A percentile compares a stretch with the other conserved stretches of the same genome.
Evolutionary conservation across 2,329 filamentous ascomycete species (phyloP).

Genomic region (Colletotrichum costaricense): DNA sequence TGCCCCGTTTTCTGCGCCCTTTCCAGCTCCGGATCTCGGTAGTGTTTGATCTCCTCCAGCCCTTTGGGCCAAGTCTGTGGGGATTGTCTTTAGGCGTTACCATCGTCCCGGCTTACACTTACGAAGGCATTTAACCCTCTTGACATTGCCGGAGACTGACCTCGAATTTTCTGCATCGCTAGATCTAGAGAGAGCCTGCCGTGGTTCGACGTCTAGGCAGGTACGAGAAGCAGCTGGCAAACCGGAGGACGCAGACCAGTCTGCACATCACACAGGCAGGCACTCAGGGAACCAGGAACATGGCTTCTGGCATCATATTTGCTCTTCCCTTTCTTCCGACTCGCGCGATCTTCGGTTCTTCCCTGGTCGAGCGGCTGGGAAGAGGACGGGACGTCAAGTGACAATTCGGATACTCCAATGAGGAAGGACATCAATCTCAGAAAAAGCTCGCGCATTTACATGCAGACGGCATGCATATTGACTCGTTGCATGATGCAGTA

Average conservation of each 20-base stretch:
- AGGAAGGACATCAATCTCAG: constrained; percentile 8
- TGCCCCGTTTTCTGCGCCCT: not conserved
- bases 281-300: constrained; percentile 17
- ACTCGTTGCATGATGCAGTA: constrained; percentile 32
- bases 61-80: not conserved
- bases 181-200: not conserved
- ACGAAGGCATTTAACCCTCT: not conserved
- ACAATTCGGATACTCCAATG: constrained; percentile 23
- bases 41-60: constrained; percentile 33
- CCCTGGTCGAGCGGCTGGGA: constrained; percentile 5
- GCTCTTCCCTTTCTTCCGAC: constrained; percentile 27
- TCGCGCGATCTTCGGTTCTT: constrained; percentile 33
- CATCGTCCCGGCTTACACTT: not conserved
- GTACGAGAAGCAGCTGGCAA: constrained; percentile 7
- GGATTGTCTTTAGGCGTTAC: not conserved
- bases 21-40: constrained; percentile 32
- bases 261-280: not conserved
- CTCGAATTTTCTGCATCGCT: not conserved
- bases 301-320: constrained; percentile 13
- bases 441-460: constrained; percentile 19
- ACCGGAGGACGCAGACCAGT: constrained; percentile 12
- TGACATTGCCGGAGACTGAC: not conserved
- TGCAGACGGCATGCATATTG: constrained; percentile 32
- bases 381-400: not conserved
- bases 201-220: constrained; percentile 9